Base-by-base conservation (phyloP, 2,329 filamentous ascomycete genomes). In the Penicillium palitans region DNA sequence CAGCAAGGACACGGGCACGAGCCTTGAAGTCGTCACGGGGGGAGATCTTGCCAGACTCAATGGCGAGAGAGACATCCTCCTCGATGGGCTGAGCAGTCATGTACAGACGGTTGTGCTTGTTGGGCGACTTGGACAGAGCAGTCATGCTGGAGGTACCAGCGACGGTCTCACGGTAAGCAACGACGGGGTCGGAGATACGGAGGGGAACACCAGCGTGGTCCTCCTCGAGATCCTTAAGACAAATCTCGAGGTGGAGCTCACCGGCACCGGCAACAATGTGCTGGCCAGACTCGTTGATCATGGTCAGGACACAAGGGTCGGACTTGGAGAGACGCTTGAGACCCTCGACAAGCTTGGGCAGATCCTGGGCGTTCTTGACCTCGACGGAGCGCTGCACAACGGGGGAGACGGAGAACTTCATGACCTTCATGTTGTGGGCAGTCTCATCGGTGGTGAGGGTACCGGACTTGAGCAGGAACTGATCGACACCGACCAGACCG, bases 91-190 rank as follows among this genome's bases (percentile, higher is more conserved):
- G 83, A 67, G 95, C 95, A 80, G 86, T 87, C 82, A 99, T 88
- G 86, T 98, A 99, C 62, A 99, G 86, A 92, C 95, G 93, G 87
- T 99, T 99, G 90, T 99, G 95, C 91, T 99, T 99, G 90, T 99
- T 99, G 84, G 95, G 95, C 49, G 95, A 99, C 87, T 99, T 99
- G 81, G 95, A 98, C 74, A 99, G 86, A 70, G 95, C 95, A 75
- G 91, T 96, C 75, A 98, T 98, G 86, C 88, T 91, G 56, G 95
- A 98, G 77, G 87, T 87, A 74, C 67, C 84, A 70, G 81, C 80
- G 74, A 99, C 93, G 66, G 93, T 96, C 88, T 99, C 95, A 87
- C 95, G 93, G 89, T 96, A 99, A 79, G 91, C 87, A 76, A 98
- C 95, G 78, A 99, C 95, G 68, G 95, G 95, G 84, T 98, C 95